These are phyloP conservation scores for Kwoniella sp. DNA, from an alignment of 768 basidiomycete genomes.

Conservation along the genomic window DNA sequence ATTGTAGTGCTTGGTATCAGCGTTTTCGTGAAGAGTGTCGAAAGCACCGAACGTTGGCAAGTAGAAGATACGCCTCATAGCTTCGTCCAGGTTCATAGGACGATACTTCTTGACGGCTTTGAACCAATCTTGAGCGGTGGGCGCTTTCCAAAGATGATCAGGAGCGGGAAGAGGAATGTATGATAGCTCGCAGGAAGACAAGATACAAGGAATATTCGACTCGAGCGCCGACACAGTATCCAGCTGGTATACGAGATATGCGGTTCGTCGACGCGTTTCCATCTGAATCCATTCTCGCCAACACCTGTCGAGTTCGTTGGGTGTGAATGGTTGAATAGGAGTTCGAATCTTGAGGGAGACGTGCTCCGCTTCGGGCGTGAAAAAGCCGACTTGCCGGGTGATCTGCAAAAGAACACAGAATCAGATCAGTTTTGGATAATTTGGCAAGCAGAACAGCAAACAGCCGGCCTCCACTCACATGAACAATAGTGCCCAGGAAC, in stretches of 20 bases:
- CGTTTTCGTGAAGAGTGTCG: slow-evolving; percentile 41
- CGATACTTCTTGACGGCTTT: slow-evolving; percentile 46
- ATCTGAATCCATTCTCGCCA: slow-evolving; percentile 57
- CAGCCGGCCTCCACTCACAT: too few relatives aligned
- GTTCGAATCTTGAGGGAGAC: slow-evolving; percentile 27
- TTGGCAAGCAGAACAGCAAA: too few relatives aligned
- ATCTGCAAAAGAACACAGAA: too few relatives aligned
- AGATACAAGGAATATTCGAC: slow-evolving; percentile 49
- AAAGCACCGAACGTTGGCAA: slow-evolving; percentile 47
- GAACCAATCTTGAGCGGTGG: slow-evolving; percentile 51
- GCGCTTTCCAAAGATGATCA: slow-evolving; percentile 56
- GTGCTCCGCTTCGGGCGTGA: slow-evolving; percentile 52
- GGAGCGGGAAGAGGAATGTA: slow-evolving; percentile 56
- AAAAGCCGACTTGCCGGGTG: slow-evolving; percentile 55
- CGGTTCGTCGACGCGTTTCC: slow-evolving; percentile 56
- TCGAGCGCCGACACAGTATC: slow-evolving; percentile 57
- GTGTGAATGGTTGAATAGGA: slow-evolving; percentile 41
- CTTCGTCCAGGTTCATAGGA: slow-evolving; percentile 49
- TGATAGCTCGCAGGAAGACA: slow-evolving; percentile 49
- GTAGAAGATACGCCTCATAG: slow-evolving; percentile 51
- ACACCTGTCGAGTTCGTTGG: slow-evolving; percentile 45
- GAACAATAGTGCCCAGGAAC: slow-evolving; percentile 52
- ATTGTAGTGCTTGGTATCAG: slow-evolving; percentile 45
- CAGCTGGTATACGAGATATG: slow-evolving; percentile 55
- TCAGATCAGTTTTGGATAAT: too few relatives aligned